Evolutionary conservation across 2,329 filamentous ascomycete species (phyloP), one percentile per base, ranked within the genome.

Genomic region (Alternaria sp.): DNA sequence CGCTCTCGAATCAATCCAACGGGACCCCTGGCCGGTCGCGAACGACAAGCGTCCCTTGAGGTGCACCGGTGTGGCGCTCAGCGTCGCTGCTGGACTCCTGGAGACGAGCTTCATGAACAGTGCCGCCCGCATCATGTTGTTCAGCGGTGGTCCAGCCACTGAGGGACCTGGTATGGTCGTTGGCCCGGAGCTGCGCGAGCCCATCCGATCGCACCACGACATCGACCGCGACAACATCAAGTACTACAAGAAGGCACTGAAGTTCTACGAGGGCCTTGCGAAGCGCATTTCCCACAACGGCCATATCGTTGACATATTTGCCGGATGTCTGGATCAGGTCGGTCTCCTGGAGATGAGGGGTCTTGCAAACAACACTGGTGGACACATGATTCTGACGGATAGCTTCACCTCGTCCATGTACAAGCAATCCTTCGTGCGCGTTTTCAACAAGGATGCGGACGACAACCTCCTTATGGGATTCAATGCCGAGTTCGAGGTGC

Each of bases 371-470:
- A 97, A 91, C 30, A 99, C 96, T 17, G 96, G 96, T 69, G 96
- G 96, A 40, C 94, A 99, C 78, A 99, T 99, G 91, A 96, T 99
- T 68, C 83, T 99, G 69, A 98, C 96, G 2, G 96, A 99, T 80
- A 97, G 94, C 79, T 99, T 99, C 80, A 98, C 95, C 5, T 96
- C 96, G 0, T 98, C 95, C 62, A 97, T 99, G 90, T 99, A 98
- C 86, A 97, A 96, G 83, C 96, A 99, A 79, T 98, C 96, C 0
- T 99, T 99, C 76, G 91, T 97, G 55, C 91, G 96, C 62, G 90
- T 99, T 17, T 99, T 99, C 77, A 96, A 99, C 79, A 97, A 97
- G 81, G 96, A 99, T 77, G 93, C 87, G 2, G 91, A 97, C 62
- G 96, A 97, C 70, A 97, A 97, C 78, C 87, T 99, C 13, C 83